Evolutionary conservation across 208 protist genomes (phyloP).

Genomic region (Acanthamoeba healyi): DNA sequence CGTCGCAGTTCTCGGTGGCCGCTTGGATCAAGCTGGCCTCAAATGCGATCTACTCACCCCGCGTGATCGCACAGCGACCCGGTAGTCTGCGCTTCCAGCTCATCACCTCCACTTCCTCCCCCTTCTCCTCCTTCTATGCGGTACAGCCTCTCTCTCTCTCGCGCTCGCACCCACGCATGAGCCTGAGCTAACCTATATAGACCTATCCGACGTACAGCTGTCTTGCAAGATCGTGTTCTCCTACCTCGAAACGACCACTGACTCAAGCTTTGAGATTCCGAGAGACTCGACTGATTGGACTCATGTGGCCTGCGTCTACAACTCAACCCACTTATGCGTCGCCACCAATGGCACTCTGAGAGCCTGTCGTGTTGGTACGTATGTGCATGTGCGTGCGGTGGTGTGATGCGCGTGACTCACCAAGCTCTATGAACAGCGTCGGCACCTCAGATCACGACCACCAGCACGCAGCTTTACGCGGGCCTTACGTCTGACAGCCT

Average conservation of each 20-base stretch:
- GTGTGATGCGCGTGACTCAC: too few relatives aligned
- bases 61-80: background rate
- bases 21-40: conserved; percentile 10
- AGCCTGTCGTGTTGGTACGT: background rate
- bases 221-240: conserved; percentile 32
- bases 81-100: background rate
- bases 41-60: background rate
- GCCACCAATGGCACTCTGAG: background rate
- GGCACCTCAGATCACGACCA: background rate
- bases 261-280: background rate
- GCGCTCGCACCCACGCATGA: background rate
- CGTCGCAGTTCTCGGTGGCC: background rate
- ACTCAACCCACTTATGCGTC: background rate
- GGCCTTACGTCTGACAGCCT: background rate
- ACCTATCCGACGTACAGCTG: background rate
- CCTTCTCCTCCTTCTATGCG: background rate
- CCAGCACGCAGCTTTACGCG: background rate
- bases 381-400: too few relatives aligned
- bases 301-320: conserved; percentile 1
- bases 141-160: background rate
- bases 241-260: background rate
- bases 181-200: background rate
- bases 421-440: too few relatives aligned
- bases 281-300: background rate
- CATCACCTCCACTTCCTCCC: background rate